Conservation (phyloP, 768 basidiomycete genomes). For the Amanita rubescens region DNA sequence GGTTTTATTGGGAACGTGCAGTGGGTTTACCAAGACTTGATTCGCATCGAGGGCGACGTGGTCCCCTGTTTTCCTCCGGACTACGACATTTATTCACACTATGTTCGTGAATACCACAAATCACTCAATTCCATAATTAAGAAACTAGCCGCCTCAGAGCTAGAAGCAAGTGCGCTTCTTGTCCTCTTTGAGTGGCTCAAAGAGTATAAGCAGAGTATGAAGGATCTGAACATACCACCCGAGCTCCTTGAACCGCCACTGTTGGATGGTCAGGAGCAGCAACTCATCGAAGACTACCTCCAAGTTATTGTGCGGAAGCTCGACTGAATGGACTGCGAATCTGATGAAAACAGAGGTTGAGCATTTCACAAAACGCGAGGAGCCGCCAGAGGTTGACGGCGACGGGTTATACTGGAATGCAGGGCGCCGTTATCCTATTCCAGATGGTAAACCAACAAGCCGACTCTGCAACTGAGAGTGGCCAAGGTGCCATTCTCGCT, state of each 20-base stretch:
- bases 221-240: constrained; percentile 77
- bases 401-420: constrained; percentile 87
- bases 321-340: constrained; percentile 94
- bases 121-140: constrained; percentile 69
- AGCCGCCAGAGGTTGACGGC: constrained; percentile 83
- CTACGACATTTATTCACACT: constrained; percentile 82
- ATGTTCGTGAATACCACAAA: constrained; percentile 86
- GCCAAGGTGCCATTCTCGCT: constrained; percentile 88
- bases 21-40: constrained; percentile 95
- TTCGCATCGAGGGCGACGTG: constrained; percentile 86
- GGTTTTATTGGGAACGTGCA: constrained; percentile 70
- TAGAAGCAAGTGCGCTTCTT: constrained; percentile 85
- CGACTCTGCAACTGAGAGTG: constrained; percentile 91
- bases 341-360: constrained; percentile 86
- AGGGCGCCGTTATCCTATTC: constrained; percentile 92
- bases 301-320: constrained; percentile 89
- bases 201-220: constrained; percentile 93
- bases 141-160: constrained; percentile 59
- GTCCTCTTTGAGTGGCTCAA: constrained; percentile 91
- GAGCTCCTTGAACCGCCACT: constrained; percentile 84
- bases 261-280: constrained; percentile 92
- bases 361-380: constrained; percentile 76
- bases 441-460: constrained; percentile 98
- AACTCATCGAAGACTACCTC: constrained; percentile 92
- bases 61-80: constrained; percentile 87